phyloP scores from a whole-genome alignment of 1,284 basidiomycete species.

The Exobasidium rhododendri region DNA sequence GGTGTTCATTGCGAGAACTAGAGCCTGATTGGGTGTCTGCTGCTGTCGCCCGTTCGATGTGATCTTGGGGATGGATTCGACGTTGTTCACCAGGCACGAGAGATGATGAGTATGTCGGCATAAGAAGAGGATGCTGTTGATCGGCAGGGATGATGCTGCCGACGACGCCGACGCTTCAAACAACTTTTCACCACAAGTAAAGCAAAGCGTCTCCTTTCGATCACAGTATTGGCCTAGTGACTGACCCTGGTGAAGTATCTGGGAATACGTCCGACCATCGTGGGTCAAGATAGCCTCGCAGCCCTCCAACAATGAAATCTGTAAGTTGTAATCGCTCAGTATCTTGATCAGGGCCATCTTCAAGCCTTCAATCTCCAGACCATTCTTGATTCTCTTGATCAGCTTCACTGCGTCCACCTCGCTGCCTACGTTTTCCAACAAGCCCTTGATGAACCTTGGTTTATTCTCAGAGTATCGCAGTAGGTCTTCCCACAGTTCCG shows the following conservation, averaged over 20 bases:
- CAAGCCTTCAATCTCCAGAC: conserved; percentile 89
- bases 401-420: conserved; percentile 85
- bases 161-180: conserved; percentile 19
- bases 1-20: conserved; percentile 1
- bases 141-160: conserved; percentile 15
- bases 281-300: conserved; percentile 43
- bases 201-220: conserved; percentile 26
- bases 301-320: conserved; percentile 53
- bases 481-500: conserved; percentile 96
- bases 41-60: conserved; percentile 2
- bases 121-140: conserved; percentile 37
- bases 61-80: conserved; percentile 9
- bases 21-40: background rate
- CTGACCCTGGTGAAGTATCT: conserved; percentile 29
- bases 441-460: conserved; percentile 90
- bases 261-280: conserved; percentile 30
- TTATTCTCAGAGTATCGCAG: conserved; percentile 88
- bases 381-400: conserved; percentile 89
- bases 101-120: conserved; percentile 47
- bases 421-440: conserved; percentile 81
- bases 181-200: conserved; percentile 26
- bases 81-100: conserved; percentile 23
- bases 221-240: conserved; percentile 35
- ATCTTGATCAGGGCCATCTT: conserved; percentile 95
- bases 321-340: conserved; percentile 86